A percentile compares a stretch with the other conserved stretches of the same genome.
Evolutionary conservation across 768 basidiomycete genomes (phyloP).

Genomic region (Kwoniella sp.): DNA sequence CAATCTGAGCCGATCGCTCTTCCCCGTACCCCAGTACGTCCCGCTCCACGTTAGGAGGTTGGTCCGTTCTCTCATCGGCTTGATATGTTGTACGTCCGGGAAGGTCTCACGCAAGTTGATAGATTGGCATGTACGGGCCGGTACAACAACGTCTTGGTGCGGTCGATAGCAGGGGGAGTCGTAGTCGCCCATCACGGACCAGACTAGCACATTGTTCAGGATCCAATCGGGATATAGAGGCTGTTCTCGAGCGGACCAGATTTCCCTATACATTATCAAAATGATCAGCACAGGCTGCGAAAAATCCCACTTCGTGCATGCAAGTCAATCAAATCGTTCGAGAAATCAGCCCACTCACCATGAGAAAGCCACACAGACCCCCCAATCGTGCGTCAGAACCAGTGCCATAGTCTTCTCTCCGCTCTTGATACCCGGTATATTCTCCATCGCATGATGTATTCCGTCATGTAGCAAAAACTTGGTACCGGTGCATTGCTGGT

Average conservation of each 20-base stretch:
- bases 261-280: conserved; percentile 34
- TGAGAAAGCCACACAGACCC: conserved; percentile 51
- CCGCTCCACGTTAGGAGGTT: conserved; percentile 53
- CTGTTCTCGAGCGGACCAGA: conserved; percentile 48
- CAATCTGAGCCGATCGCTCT: conserved; percentile 45
- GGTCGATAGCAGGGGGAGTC: conserved; percentile 56
- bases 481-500: conserved; percentile 50
- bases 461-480: conserved; percentile 45
- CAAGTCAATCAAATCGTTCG: too few species aligned
- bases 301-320: too few species aligned
- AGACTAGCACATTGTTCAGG: conserved; percentile 48
- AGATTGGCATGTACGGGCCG: conserved; percentile 51
- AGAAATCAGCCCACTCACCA: conserved; percentile 29
- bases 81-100: conserved; percentile 36
- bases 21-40: conserved; percentile 56
- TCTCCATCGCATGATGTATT: conserved; percentile 36
- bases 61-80: conserved; percentile 42
- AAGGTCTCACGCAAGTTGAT: conserved; percentile 47
- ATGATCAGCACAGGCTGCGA: neutral
- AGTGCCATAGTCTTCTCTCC: conserved; percentile 40
- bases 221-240: conserved; percentile 46
- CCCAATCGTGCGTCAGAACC: conserved; percentile 56
- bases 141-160: conserved; percentile 55
- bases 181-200: conserved; percentile 56
- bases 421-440: conserved; percentile 39